Conservation (phyloP, 2,329 filamentous ascomycete species). For the Cercospora sp. region DNA sequence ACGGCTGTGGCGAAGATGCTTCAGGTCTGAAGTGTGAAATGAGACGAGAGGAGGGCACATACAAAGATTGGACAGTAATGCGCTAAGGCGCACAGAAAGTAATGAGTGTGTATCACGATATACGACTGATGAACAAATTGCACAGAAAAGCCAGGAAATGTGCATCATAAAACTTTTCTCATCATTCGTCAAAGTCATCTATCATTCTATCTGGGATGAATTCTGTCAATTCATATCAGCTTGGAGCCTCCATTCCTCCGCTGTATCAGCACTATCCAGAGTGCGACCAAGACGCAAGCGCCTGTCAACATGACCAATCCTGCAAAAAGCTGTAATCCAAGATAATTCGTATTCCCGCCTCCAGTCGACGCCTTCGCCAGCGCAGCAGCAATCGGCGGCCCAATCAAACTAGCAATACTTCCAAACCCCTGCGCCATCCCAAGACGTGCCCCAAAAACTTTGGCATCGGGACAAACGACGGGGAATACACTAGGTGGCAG, state of each 20-base stretch:
- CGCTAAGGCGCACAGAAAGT: not conserved
- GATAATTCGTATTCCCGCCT: slow-evolving; percentile 29
- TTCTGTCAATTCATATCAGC: slow-evolving; percentile 16
- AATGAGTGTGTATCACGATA: not conserved
- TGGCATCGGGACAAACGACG: slow-evolving; percentile 49
- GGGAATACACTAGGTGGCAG: slow-evolving; percentile 49
- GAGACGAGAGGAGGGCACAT: not conserved
- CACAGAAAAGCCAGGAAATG: not conserved
- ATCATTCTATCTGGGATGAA: not conserved
- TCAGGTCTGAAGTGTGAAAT: not conserved
- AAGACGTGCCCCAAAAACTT: slow-evolving; percentile 49
- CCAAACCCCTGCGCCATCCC: slow-evolving; percentile 52
- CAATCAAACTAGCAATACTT: slow-evolving; percentile 47
- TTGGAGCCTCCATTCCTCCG: slow-evolving; percentile 29
- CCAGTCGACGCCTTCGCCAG: slow-evolving; percentile 31
- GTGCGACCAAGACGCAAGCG: slow-evolving; percentile 27
- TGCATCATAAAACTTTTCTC: not conserved
- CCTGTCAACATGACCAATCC: slow-evolving; percentile 36
- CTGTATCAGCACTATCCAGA: slow-evolving; percentile 34
- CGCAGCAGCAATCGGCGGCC: slow-evolving; percentile 51
- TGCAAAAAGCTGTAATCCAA: slow-evolving; percentile 36
- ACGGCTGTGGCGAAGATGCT: slow-evolving; percentile 8
- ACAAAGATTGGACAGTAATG: not conserved
- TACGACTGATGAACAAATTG: not conserved
- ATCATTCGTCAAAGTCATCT: not conserved